These are phyloP conservation scores for Pseudocohnilembus persalinus DNA, from an alignment of 169 alveolate genomes.

Conservation along the genomic window DNA sequence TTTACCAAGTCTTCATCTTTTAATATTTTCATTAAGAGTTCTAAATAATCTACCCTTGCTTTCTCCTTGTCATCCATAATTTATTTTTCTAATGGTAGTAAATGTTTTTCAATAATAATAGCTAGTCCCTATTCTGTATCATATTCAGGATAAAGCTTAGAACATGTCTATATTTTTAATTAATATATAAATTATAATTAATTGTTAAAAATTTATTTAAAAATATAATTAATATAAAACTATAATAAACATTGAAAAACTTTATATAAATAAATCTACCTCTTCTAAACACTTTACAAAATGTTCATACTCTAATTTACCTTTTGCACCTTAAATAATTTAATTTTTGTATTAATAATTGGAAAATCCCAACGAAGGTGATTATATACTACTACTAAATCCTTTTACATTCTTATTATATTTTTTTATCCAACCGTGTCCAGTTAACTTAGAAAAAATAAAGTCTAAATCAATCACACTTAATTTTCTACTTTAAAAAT, in stretches of 20 bases:
- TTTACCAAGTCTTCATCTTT: conserved; percentile 7
- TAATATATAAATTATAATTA: too few relatives aligned
- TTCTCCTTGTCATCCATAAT: background rate
- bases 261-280: background rate
- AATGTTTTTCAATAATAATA: background rate
- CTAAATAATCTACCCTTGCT: background rate
- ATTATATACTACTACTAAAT: background rate
- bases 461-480: conserved; percentile 12
- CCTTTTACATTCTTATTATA: background rate
- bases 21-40: background rate
- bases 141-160: background rate
- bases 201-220: too few relatives aligned
- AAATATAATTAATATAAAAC: too few relatives aligned
- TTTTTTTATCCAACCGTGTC: conserved; percentile 8
- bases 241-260: too few relatives aligned
- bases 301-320: conserved; percentile 17
- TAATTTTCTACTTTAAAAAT: background rate
- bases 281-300: conserved; percentile 9
- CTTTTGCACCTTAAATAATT: conserved; percentile 2
- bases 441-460: conserved; percentile 11
- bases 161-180: background rate
- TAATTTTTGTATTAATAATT: conserved; percentile 12
- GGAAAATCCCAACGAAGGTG: conserved; percentile 11
- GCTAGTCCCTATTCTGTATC: background rate
- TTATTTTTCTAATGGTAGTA: background rate